Conservation (phyloP, 2,329 filamentous ascomycete species). For the Fusarium oxysporum region DNA sequence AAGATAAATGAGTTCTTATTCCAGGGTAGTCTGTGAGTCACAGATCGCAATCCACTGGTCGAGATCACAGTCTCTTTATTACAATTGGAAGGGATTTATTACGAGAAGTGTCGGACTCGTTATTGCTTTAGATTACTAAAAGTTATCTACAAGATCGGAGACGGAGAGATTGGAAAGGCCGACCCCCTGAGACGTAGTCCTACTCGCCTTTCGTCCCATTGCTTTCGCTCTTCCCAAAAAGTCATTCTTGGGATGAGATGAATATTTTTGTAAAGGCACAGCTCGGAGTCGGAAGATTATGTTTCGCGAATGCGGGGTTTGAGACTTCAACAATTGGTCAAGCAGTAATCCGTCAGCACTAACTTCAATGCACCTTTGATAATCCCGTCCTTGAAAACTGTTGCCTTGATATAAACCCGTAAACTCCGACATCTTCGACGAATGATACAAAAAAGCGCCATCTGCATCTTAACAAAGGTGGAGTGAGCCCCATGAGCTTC, state of each 20-base stretch:
- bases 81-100: too few species aligned
- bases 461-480: accelerated
- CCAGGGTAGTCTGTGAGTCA: accelerated
- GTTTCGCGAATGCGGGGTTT: background rate
- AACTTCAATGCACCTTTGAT: background rate
- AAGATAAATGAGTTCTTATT: background rate
- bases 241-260: accelerated
- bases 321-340: background rate
- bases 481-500: background rate
- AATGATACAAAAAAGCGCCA: background rate
- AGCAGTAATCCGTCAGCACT: background rate
- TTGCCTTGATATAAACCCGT: background rate
- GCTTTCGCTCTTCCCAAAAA: accelerated
- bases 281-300: background rate
- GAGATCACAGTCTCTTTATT: background rate
- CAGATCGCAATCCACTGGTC: background rate
- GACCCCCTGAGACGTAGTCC: accelerated
- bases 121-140: too few species aligned
- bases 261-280: background rate
- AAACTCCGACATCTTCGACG: accelerated
- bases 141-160: background rate
- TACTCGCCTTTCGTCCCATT: accelerated
- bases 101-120: too few species aligned
- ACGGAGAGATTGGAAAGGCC: background rate
- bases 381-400: background rate